Evolutionary conservation across 495 filamentous ascomycete species (phyloP).

Genomic region (Pseudevernia furfuracea): DNA sequence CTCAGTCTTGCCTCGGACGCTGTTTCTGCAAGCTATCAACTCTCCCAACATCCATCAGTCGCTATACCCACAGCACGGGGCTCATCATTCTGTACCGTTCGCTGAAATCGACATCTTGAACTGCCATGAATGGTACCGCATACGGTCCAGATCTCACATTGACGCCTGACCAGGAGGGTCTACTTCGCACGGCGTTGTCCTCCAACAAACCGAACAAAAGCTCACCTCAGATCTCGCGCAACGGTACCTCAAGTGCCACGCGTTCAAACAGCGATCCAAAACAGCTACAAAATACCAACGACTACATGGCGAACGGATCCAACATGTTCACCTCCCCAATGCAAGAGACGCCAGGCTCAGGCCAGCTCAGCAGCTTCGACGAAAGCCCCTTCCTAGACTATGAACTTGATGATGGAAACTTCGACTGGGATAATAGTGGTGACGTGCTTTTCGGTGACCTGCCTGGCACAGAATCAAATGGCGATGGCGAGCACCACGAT

Average conservation of each 20-base stretch:
- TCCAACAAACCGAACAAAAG: constrained; percentile 54
- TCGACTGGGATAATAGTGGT: constrained; percentile 55
- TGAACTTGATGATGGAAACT: constrained; percentile 56
- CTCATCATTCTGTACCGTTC: not conserved
- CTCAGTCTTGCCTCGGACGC: not conserved
- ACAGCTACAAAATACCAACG: constrained; percentile 4
- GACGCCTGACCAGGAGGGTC: constrained; percentile 77
- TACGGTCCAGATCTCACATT: constrained; percentile 50
- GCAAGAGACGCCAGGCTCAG: constrained; percentile 34
- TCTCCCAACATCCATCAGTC: not conserved
- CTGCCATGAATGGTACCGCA: constrained; percentile 27
- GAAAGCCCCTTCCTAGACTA: constrained; percentile 81
- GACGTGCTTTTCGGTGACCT: constrained; percentile 70
- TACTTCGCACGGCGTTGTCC: constrained; percentile 78
- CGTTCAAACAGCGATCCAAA: constrained; percentile 22
- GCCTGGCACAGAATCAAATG: constrained; percentile 48
- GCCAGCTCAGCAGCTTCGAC: constrained; percentile 46
- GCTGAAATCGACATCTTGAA: constrained; percentile 19
- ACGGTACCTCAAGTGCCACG: not conserved
- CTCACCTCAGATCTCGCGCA: not conserved
- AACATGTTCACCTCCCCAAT: constrained; percentile 47
- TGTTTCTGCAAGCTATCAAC: constrained; percentile 3
- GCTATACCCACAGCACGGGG: not conserved
- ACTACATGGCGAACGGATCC: constrained; percentile 24
- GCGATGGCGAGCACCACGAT: constrained; percentile 55